phyloP scores from a whole-genome alignment of 352 stramenopile species.

The Pythium insidiosum region DNA sequence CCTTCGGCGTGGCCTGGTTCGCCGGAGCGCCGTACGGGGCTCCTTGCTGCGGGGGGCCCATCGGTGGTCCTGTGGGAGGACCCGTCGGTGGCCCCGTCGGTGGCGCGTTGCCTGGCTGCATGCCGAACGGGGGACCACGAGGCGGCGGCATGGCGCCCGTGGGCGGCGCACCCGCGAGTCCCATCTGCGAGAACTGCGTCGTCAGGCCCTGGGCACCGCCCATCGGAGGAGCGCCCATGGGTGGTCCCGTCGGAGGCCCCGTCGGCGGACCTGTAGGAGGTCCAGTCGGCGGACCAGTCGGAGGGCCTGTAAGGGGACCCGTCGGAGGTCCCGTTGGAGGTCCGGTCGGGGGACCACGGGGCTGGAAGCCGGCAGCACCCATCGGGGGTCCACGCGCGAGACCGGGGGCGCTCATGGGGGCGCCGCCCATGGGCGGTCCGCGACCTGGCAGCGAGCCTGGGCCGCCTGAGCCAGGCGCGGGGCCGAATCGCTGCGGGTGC shows the following conservation, averaged over 20 bases:
- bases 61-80: slow-evolving; percentile 10
- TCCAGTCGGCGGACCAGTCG: slow-evolving; percentile 8
- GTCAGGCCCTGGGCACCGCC: slow-evolving; percentile 22
- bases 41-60: not conserved
- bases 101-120: slow-evolving; percentile 5
- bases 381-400: slow-evolving; percentile 6
- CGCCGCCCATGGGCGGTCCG: too few relatives aligned
- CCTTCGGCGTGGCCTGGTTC: slow-evolving; percentile 11
- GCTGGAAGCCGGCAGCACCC: slow-evolving; percentile 14
- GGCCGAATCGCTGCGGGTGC: too few relatives aligned
- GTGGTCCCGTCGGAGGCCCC: slow-evolving; percentile 10
- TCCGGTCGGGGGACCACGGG: slow-evolving; percentile 12
- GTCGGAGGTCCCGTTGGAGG: slow-evolving; percentile 12
- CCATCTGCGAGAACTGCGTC: slow-evolving; percentile 64
- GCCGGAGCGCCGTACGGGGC: slow-evolving; percentile 9
- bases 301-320: slow-evolving; percentile 19
- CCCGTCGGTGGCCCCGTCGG: slow-evolving; percentile 21
- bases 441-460: too few relatives aligned
- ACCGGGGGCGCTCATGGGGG: slow-evolving; percentile 12
- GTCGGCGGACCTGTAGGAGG: slow-evolving; percentile 8
- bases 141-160: slow-evolving; percentile 1
- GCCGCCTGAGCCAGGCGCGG: too few relatives aligned
- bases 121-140: slow-evolving; percentile 15
- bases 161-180: slow-evolving; percentile 26
- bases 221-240: not conserved